Base-by-base conservation (phyloP, 371 early-diverging fungal genomes). In the Chytridium lagenaria region DNA sequence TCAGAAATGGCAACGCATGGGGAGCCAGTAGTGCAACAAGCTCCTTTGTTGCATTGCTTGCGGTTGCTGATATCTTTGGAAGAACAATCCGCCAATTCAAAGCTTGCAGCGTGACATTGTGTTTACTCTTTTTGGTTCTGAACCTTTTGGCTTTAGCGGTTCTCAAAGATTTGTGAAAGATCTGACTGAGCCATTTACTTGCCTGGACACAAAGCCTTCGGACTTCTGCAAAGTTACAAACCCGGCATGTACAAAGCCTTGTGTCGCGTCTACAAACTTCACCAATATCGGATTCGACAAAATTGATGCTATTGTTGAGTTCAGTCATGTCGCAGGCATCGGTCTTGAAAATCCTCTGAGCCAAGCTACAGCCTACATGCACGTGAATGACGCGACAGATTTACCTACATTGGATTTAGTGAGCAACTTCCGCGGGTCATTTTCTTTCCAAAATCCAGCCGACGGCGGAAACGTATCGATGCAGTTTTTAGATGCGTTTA, bases 151-250 rank as follows among this genome's bases (percentile, higher is more conserved):
- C 30, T 91, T 89, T 78, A 86, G 91, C 34, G 94, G 94, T 1
- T 94, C 94, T 0, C 89, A 92, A 71, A 85, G 93, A 36, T 92
- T 94, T 80, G 92, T 92, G 0, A 74, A 90, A 50, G 93, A 93
- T 76, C 85, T 94, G 10, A 78, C 85, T 0, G 77, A 80, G 0
- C 84, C 83, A 15, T 87, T 91, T 67, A 67, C 72, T 19, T 94
- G 94, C 77, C 69, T 83, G 22, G 81, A 84, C 0, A 44, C 69
- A 1, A n/a, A 33, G 16, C 39, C 71, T 1, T 74, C 81, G 23
- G 28, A 63, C 2, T 2, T 76, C 0, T 92, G 92, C 63, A 86
- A 86, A 1, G 82, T 77, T 23, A n/a, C 40, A 0, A 78, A 77
- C 50, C 80, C 85, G 3, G 85, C 84, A 0, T 94, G 94, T 70